Evolutionary conservation across 805 yeast species (phyloP), one percentile per base, ranked within the genome.

Genomic region (Wickerhamiella bombiphila): DNA sequence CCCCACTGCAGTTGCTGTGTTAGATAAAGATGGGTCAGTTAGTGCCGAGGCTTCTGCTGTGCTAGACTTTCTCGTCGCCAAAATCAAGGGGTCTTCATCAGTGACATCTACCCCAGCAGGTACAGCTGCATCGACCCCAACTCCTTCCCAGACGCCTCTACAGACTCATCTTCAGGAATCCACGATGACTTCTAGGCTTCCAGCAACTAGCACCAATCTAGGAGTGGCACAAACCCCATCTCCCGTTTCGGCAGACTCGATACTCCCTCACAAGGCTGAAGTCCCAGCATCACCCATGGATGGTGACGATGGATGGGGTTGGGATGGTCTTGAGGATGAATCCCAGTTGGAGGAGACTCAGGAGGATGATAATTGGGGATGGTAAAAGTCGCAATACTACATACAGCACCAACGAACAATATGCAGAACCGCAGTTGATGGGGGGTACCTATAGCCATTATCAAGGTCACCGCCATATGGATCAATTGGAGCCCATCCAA

Each of bases 1-100:
- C 0, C 82, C 83, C 2, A 69, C 91, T 39, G 85, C 94, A 0
- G 80, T 91, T 1, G 73, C 91, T 1, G 61, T 88, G 39, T 66
- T 88, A 52, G 97, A 91, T 56, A 68, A 66, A 38, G 77, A 82
- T 8, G 58, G 62, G 4, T 68, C 70, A 37, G 86, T 88, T 2
- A 65, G 97, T 42, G 57, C 57, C 0, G 80, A 78, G 50, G 94
- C 95, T 0, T 72, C 72, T 47, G 57, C 65, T 32, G 68, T 83
- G 0, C 74, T 88, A 45, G 74, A 76, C 20, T 40, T 66, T 20
- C 78, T 80, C 51, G 61, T 78, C 50, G 56, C 53, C 3, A 73
- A 70, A 46, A 66, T 80, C 39, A 64, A 67, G 34, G 51, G 48
- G 3, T 56, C 19, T 57, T 66, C 29, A n/a, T 17, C 7, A n/a